These are phyloP conservation scores for Cryphonectria parasitica DNA, from an alignment of 2,329 filamentous ascomycete species.

Conservation along the genomic window DNA sequence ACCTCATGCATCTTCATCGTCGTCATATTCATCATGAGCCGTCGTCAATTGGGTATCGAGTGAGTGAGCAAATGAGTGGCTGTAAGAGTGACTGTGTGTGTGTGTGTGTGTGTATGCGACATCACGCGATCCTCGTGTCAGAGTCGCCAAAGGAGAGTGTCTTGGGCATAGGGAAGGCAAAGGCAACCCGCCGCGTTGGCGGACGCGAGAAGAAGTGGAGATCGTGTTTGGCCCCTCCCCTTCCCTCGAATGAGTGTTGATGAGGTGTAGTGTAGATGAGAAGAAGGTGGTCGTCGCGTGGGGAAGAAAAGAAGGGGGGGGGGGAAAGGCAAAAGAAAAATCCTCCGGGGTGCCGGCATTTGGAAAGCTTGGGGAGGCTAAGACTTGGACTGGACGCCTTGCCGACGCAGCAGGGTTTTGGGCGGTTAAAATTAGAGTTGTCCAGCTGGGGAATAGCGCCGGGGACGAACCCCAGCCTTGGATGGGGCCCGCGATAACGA, in stretches of 20 bases:
- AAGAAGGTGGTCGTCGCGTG: background rate
- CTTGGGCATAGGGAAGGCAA: background rate
- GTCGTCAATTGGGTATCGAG: background rate
- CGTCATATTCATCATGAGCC: background rate
- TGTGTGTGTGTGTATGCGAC: background rate
- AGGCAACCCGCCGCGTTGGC: background rate
- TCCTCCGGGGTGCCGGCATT: conserved; percentile 3
- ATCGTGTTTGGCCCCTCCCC: background rate
- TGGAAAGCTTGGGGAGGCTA: background rate
- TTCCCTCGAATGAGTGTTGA: background rate
- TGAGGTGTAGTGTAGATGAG: background rate
- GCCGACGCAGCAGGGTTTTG: background rate
- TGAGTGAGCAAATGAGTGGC: background rate
- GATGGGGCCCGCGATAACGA: conserved; percentile 2
- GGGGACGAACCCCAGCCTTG: background rate
- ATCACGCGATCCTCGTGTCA: background rate
- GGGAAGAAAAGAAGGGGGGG: too few relatives aligned
- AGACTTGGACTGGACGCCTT: background rate
- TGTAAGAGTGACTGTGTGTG: background rate
- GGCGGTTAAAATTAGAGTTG: conserved; percentile 15
- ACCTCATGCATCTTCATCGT: background rate
- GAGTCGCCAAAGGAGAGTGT: background rate
- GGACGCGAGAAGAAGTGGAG: background rate
- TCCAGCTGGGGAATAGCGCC: conserved; percentile 12
- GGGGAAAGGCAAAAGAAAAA: background rate